Percentiles rank a stretch among this genome's conserved stretches.
Evolutionary conservation across 148 eudicot genomes (phyloP).

Genomic region (Silene uniflora): DNA sequence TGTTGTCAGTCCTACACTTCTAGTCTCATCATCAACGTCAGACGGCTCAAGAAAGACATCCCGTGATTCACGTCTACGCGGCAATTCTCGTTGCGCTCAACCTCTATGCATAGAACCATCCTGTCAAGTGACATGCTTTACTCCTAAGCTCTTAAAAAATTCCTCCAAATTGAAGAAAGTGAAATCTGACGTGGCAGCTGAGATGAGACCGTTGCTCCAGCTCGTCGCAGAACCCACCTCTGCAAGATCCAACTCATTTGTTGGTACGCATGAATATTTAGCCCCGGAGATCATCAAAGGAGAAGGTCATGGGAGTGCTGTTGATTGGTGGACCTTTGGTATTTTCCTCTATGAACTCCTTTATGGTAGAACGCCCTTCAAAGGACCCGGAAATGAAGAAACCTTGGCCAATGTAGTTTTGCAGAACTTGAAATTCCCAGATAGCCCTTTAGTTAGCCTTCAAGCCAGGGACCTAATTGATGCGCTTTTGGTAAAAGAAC

Average conservation of each 20-base stretch:
- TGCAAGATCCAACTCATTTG: conserved; percentile 90
- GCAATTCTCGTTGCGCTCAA: conserved; percentile 64
- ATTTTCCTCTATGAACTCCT: conserved; percentile 81
- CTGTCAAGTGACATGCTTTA: conserved; percentile 78
- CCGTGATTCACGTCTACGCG: conserved; percentile 56
- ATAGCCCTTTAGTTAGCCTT: conserved; percentile 72
- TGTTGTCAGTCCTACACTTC: conserved; percentile 70
- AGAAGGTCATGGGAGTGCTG: conserved; percentile 93
- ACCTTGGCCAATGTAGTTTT: conserved; percentile 80
- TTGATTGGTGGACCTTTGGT: conserved; percentile 97
- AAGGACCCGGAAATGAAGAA: conserved; percentile 78
- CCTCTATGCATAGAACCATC: conserved; percentile 81
- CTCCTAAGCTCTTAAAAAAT: conserved; percentile 46
- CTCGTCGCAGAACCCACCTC: conserved; percentile 89
- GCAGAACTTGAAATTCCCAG: conserved; percentile 66
- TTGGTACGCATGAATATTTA: conserved; percentile 90
- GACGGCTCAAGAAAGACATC: conserved; percentile 50
- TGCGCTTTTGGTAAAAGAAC: conserved; percentile 71
- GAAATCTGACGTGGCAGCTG: conserved; percentile 46
- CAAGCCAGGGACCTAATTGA: conserved; percentile 79
- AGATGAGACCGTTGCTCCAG: conserved; percentile 52
- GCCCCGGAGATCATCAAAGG: conserved; percentile 92
- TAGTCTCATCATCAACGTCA: conserved; percentile 47
- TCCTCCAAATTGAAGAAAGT: conserved; percentile 38
- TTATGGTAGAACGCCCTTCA: conserved; percentile 87